Evolutionary conservation across 2,329 filamentous ascomycete species (phyloP), one percentile per base, ranked within the genome.

Genomic region (Capronia epimyces): DNA sequence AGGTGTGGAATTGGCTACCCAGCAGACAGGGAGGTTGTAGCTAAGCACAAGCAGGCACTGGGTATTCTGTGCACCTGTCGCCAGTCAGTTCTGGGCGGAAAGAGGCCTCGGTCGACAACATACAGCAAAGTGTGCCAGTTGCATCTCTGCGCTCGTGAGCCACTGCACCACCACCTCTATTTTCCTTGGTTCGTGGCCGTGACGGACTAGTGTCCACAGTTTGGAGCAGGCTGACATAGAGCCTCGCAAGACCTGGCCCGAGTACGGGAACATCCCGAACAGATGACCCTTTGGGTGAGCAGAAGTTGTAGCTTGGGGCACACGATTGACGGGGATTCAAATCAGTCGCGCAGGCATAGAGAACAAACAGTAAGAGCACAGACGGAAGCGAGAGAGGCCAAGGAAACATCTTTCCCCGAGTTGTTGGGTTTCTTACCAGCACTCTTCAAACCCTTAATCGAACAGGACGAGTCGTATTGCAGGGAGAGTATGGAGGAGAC

Each of bases 1-100:
- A 18, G 13, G 34, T 20, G 20, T 37, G 34, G 4, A 8, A 16
- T 36, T 20, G 34, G 48, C 36, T 57, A 66, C 65, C 64, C 75
- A 77, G 65, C 74, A 77, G 63, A 76, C 74, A 2, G 74, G 70
- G 3, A 76, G 64, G 29, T 67, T 66, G 27, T 71, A 63, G 31
- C 57, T 63, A 34, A 66, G 62, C 4, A 73, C 64, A 24, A 71
- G 66, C n/a, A 72, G 62, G 58, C 72, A 75, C 47, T 69, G 58
- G 12, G 71, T 67, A 15, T 62, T 68, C 21, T 64, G 59, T 21
- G 63, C 65, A 55, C 59, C 53, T 67, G 40, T 16, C 20, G 25
- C 2, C 9, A 13, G 37, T 55, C 27, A 48, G 52, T 36, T 9
- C 7, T 44, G 16, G 29, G 15, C 10, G 18, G 27, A 22, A 12